Conservation (phyloP, 371 early-diverging fungal species). For the Capillidium rhysosporum region DNA sequence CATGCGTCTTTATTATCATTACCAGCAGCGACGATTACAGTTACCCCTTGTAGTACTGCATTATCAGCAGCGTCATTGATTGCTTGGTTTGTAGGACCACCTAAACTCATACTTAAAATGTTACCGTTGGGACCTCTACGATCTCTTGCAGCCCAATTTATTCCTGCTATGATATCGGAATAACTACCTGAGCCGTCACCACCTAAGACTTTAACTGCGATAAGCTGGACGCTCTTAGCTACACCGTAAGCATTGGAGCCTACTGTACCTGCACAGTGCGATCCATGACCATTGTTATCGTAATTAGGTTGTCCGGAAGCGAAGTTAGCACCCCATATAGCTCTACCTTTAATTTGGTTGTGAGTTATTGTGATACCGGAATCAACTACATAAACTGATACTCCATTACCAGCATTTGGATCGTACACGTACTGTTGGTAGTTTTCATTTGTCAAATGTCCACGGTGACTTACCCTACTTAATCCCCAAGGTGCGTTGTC, state of each 20-base stretch:
- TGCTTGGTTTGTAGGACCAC: conserved; percentile 11
- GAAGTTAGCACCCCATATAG: conserved; percentile 50
- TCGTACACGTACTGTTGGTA: conserved; percentile 19
- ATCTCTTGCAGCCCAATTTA: conserved; percentile 36
- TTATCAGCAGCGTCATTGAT: conserved; percentile 20
- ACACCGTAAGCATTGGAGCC: conserved; percentile 60
- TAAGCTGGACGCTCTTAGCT: conserved; percentile 61
- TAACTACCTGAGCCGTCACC: conserved; percentile 37
- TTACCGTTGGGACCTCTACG: conserved; percentile 14
- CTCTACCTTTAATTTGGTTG: conserved; percentile 65
- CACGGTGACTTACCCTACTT: conserved; percentile 22
- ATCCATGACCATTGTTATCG: conserved; percentile 26
- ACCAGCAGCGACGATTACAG: conserved; percentile 57
- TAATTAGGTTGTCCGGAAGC: conserved; percentile 33
- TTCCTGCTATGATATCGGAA: conserved; percentile 44
- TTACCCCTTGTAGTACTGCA: conserved; percentile 23
- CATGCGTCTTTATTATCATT: conserved; percentile 37
- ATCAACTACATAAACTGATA: conserved; percentile 48
- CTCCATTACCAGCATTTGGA: conserved; percentile 25
- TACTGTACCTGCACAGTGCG: conserved; percentile 65
- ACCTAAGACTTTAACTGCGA: conserved; percentile 70
- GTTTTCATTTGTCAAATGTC: not conserved
- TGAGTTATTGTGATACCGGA: conserved; percentile 51
- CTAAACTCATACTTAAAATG: conserved; percentile 37
- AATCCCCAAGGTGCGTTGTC: conserved; percentile 23